phyloP scores from a whole-genome alignment of 805 yeast genomes.

The Kodamaea kaohsiungensis region DNA sequence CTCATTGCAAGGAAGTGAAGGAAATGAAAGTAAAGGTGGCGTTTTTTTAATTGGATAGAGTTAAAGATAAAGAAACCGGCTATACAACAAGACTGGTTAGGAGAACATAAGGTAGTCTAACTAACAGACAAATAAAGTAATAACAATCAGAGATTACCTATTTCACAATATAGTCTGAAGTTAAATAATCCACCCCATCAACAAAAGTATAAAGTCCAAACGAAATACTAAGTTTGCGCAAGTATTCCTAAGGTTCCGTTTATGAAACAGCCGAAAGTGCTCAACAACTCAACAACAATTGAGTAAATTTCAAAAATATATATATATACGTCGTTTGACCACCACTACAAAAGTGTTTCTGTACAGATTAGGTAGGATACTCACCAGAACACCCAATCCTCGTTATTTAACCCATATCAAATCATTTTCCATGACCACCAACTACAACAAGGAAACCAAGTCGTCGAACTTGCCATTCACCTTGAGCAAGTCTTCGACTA shows the following conservation, averaged over 20 bases:
- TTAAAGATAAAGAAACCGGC: background rate
- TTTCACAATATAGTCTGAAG: background rate
- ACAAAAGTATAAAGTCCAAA: background rate
- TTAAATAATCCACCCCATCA: background rate
- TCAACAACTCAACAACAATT: background rate
- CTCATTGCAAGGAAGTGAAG: background rate
- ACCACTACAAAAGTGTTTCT: slow-evolving; percentile 1
- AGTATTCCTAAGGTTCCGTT: background rate
- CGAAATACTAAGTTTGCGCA: background rate
- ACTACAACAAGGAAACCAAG: background rate
- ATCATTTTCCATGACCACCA: slow-evolving; percentile 3
- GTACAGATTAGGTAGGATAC: slow-evolving; percentile 1
- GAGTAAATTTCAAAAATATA: background rate
- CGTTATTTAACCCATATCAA: background rate
- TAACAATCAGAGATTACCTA: background rate
- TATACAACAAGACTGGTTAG: background rate
- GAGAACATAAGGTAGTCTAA: background rate
- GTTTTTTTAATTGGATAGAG: background rate
- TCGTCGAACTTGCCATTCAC: slow-evolving; percentile 43
- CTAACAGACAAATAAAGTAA: background rate
- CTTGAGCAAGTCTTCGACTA: slow-evolving; percentile 47
- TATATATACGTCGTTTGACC: background rate
- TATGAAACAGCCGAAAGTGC: background rate
- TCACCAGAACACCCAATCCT: background rate
- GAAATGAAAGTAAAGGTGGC: background rate